Percentiles rank a stretch among this genome's conserved stretches.
phyloP scores from a whole-genome alignment of 768 basidiomycete species.

The Agrocybe pediades region DNA sequence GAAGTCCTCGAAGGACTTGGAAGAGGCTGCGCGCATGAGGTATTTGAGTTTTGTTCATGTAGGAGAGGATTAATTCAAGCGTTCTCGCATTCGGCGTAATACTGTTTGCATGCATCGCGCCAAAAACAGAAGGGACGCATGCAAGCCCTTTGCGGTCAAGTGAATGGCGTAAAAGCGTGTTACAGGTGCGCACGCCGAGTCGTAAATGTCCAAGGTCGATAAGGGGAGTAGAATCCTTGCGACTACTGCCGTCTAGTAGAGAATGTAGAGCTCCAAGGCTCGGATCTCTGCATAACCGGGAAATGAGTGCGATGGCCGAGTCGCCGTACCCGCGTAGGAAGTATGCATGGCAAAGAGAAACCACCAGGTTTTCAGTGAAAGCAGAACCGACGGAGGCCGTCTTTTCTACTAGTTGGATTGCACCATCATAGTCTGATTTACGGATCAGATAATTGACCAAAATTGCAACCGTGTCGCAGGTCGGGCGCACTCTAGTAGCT shows the following conservation, averaged over 20 bases:
- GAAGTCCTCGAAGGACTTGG: constrained; percentile 46
- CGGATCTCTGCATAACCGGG: constrained; percentile 41
- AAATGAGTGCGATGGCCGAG: constrained; percentile 54
- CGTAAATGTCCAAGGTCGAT: constrained; percentile 27
- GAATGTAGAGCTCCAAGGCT: constrained; percentile 30
- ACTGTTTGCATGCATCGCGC: constrained; percentile 53
- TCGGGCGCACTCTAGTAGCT: constrained; percentile 35
- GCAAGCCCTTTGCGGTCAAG: constrained; percentile 50
- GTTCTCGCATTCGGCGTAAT: constrained; percentile 58
- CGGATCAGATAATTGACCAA: constrained; percentile 58
- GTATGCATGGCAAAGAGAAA: constrained; percentile 61
- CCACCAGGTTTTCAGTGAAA: constrained; percentile 47
- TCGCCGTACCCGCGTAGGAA: constrained; percentile 46
- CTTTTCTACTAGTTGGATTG: constrained; percentile 45
- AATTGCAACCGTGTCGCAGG: constrained; percentile 62
- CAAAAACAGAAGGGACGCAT: constrained; percentile 46
- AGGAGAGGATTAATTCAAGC: constrained; percentile 52
- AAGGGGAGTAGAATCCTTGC: constrained; percentile 9
- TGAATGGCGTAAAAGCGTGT: constrained; percentile 57
- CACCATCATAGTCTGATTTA: constrained; percentile 43
- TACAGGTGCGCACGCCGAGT: constrained; percentile 55
- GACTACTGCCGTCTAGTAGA: constrained; percentile 11
- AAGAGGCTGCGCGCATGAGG: constrained; percentile 48
- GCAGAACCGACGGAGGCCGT: constrained; percentile 45
- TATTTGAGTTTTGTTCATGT: constrained; percentile 46